Base-by-base conservation (phyloP, 352 stramenopile species). In the Pythium pectinolyticum region DNA sequence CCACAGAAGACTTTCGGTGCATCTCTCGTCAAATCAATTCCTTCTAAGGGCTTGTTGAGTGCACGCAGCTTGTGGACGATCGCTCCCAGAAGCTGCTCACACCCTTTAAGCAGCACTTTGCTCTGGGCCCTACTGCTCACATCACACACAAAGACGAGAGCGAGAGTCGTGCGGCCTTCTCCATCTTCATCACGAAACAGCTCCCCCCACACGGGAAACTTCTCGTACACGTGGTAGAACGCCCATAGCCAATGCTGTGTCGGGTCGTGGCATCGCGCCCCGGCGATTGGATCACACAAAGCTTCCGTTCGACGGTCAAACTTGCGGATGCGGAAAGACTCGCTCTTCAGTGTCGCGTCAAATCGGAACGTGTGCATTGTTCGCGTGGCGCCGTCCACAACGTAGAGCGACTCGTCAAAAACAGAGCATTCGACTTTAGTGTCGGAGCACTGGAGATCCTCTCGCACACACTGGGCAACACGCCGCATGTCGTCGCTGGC, bases 41-140 rank as follows among this genome's bases (percentile, higher is more conserved):
- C 43, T 20, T 65, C 48, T 8, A 92, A 55, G 24, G 73, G 69
- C 56, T 92, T 92, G 61, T 89, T 81, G 19, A 89, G 67, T 20
- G 77, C 72, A 15, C 62, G 62, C 22, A 92, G 53, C 19, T 84
- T 74, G 3, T 69, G 37, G 77, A 87, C 90, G 43, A 89, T 57
- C 9, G 32, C 48, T 5, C 54, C 49, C 22, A 89, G 61, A 45
- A 67, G 31, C 43, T 61, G 61, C 11, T 54, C 24, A 12, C 24
- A 55, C 10, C 43, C 51, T 3, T 63, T 35, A 50, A 57, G 43
- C 12, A 51, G 46, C 22, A 27, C 25, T 15, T 17, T 28, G 37
- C 22, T 30, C 11, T 19, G 25, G 24, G 14, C 14, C 3, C 40
- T 35, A 8, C 14, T 32, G 5, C 35, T 17, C 14, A 17, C 19